Conservation (phyloP, 2,329 filamentous ascomycete genomes). For the Beauveria medogensis region DNA sequence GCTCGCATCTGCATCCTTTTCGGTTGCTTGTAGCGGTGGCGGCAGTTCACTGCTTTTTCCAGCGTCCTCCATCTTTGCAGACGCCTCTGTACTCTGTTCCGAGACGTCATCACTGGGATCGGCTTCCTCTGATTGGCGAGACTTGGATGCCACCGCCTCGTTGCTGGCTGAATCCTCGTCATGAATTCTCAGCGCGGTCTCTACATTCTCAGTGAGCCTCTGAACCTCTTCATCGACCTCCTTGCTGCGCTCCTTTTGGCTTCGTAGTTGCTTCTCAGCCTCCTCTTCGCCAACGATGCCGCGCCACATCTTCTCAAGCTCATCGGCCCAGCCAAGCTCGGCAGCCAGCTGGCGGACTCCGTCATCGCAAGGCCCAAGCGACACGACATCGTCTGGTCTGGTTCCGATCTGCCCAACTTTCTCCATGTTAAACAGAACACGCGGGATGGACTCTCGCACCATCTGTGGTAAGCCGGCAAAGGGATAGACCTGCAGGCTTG, state of each 20-base stretch:
- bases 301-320: constrained; percentile 72
- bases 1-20: background rate
- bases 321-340: constrained; percentile 75
- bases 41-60: background rate
- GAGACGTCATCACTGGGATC: constrained; percentile 17
- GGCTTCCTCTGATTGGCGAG: constrained; percentile 19
- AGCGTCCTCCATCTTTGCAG: background rate
- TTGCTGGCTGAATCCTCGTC: constrained; percentile 13
- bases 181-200: constrained; percentile 25
- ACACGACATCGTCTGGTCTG: constrained; percentile 73
- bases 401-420: constrained; percentile 70
- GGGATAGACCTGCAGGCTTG: constrained; percentile 78
- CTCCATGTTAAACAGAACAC: constrained; percentile 83
- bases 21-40: background rate
- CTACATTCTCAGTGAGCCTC: constrained; percentile 29
- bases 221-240: constrained; percentile 37
- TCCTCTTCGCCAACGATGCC: constrained; percentile 54
- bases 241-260: constrained; percentile 22
- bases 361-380: constrained; percentile 74
- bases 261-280: constrained; percentile 38
- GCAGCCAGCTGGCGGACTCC: constrained; percentile 73
- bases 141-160: background rate
- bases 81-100: background rate
- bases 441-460: constrained; percentile 54
- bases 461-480: constrained; percentile 74